A percentile compares a stretch with the other conserved stretches of the same genome.
phyloP scores from a whole-genome alignment of 345 rosid genomes.

The Psidium friedrichsthalianum region DNA sequence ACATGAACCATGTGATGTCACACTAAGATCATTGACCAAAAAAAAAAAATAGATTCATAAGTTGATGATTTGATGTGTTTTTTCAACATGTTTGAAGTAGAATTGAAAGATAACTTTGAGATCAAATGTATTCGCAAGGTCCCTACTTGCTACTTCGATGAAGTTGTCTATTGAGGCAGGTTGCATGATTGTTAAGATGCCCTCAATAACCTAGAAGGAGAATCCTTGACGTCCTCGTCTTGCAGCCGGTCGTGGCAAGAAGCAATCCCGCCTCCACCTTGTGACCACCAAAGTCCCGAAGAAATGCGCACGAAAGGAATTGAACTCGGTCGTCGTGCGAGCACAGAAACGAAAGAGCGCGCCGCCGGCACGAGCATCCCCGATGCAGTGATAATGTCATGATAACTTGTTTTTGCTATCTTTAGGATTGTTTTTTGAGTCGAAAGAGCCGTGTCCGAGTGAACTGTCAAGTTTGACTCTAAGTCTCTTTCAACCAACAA shows the following conservation, averaged over 20 bases:
- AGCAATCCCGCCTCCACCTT: background rate
- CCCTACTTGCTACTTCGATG: background rate
- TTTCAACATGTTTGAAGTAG: background rate
- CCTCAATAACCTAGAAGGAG: background rate
- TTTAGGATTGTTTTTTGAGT: background rate
- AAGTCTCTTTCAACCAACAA: background rate
- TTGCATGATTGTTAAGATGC: background rate
- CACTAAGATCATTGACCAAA: background rate
- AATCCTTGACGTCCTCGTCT: background rate
- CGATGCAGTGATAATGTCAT: background rate
- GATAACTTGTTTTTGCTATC: background rate
- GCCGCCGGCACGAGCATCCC: background rate
- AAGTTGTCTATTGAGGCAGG: background rate
- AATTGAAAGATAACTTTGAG: background rate
- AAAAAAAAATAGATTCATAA: background rate
- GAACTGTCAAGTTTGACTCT: background rate
- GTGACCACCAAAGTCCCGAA: background rate
- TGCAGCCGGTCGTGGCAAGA: background rate
- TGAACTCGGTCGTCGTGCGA: background rate
- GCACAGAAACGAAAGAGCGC: background rate
- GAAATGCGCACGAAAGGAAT: background rate
- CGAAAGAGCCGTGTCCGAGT: background rate
- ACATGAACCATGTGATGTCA: background rate
- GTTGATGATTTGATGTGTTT: background rate
- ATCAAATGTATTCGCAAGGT: background rate